Conservation (phyloP, 768 basidiomycete genomes). For the Collybiopsis luxurians region DNA sequence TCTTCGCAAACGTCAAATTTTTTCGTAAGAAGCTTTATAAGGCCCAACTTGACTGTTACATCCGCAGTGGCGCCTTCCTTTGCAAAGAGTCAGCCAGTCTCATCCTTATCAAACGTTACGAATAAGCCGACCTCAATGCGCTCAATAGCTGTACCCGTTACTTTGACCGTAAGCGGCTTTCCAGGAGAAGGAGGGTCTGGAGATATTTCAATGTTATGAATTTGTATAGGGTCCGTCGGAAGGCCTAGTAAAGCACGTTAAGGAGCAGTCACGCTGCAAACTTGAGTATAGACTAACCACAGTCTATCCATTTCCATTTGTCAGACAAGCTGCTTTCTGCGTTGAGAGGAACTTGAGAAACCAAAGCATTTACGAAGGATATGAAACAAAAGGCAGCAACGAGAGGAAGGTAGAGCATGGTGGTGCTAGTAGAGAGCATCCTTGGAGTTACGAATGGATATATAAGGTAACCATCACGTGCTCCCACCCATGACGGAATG, state of each 20-base stretch:
- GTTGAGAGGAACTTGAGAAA: constrained; percentile 22
- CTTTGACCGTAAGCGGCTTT: constrained; percentile 81
- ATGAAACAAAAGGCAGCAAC: constrained; percentile 15
- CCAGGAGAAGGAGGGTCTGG: constrained; percentile 94
- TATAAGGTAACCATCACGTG: neutral
- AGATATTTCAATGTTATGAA: constrained; percentile 67
- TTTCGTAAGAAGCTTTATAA: constrained; percentile 85
- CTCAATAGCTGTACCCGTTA: constrained; percentile 55
- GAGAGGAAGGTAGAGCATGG: constrained; percentile 24
- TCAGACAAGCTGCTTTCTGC: constrained; percentile 30
- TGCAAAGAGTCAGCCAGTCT: neutral
- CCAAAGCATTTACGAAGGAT: constrained; percentile 15
- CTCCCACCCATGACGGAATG: neutral
- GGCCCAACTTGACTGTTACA: constrained; percentile 89
- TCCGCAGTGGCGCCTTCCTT: constrained; percentile 92
- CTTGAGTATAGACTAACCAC: constrained; percentile 56
- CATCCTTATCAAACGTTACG: neutral
- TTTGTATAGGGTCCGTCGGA: constrained; percentile 45
- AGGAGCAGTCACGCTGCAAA: neutral
- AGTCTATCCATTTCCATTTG: constrained; percentile 67
- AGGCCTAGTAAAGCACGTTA: constrained; percentile 35
- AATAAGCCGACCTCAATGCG: constrained; percentile 59
- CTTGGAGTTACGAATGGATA: constrained; percentile 16
- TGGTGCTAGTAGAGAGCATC: constrained; percentile 4
- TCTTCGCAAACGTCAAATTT: constrained; percentile 89